Conservation (phyloP, 2,329 filamentous ascomycete genomes). For the Podosphaera leucotricha region DNA sequence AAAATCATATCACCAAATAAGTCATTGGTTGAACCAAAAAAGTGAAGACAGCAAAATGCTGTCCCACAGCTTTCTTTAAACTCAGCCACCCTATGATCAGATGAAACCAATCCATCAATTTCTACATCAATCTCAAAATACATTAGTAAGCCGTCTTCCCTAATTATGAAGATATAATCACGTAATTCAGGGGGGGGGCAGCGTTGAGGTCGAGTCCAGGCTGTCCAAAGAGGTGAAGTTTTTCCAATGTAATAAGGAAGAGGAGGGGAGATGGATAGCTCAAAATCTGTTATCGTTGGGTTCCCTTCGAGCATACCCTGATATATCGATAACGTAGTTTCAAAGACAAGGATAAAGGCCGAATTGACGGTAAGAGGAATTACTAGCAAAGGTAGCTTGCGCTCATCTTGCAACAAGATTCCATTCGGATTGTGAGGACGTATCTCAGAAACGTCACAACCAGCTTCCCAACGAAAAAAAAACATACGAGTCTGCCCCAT, state of each 20-base stretch:
- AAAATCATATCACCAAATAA: slow-evolving; percentile 24
- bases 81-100: slow-evolving; percentile 34
- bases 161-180: slow-evolving; percentile 65
- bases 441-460: slow-evolving; percentile 23
- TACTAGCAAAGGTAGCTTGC: slow-evolving; percentile 40
- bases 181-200: slow-evolving; percentile 34
- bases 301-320: slow-evolving; percentile 28
- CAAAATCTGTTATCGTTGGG: slow-evolving; percentile 23
- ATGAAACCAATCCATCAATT: slow-evolving; percentile 27
- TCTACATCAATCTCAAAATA: slow-evolving; percentile 43
- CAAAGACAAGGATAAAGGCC: slow-evolving; percentile 45
- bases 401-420: slow-evolving; percentile 24
- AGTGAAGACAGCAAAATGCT: slow-evolving; percentile 46
- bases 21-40: slow-evolving; percentile 18
- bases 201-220: slow-evolving; percentile 62
- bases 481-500: slow-evolving; percentile 27
- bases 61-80: slow-evolving; percentile 54
- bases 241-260: slow-evolving; percentile 25
- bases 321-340: slow-evolving; percentile 31
- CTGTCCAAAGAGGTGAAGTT: slow-evolving; percentile 44
- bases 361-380: slow-evolving; percentile 49
- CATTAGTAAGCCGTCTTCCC: slow-evolving; percentile 65
- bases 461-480: slow-evolving; percentile 36
- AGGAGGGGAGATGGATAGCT: slow-evolving; percentile 19
- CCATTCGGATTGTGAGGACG: slow-evolving; percentile 25